Base-by-base conservation (phyloP, 345 rosid genomes). In the Euphorbia peplus region DNA sequence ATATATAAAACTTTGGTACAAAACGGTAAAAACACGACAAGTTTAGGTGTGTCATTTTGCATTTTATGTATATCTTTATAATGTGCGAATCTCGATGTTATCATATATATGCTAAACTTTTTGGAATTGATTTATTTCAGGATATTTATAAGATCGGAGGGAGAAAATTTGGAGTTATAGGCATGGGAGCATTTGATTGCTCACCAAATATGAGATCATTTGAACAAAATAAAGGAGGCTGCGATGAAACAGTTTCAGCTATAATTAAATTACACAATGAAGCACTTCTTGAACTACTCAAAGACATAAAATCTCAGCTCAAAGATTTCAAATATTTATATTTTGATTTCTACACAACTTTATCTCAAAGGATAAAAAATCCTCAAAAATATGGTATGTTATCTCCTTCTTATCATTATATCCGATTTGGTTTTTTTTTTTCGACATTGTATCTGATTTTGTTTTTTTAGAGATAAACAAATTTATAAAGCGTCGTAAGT, bases 121-220 rank as follows among this genome's bases (percentile, higher is more conserved):
- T n/a, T n/a, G n/a, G n/a, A n/a, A n/a, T n/a, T n/a, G n/a, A 61
- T 18, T 68, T 51, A 8, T 54, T 56, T 59, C 70, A 83, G 89
- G 83, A 77, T 64, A 79, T 83, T 58, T 66, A 79, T 41, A 65
- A 65, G 57, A 19, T 30, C 29, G 87, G 87, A 59, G 85, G 87
- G 68, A 81, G 83, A 58, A 79, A 78, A 59, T 83, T 85, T 58
- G 87, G 82, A 61, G 63, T 85, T 41, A 26, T 75, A 28, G 67
- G 67, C 13, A 4, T 77, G 28, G 73, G 59, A 30, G 54, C 67
- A 1, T 57, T 71, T 24, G 87, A 81, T 21, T 77, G 79, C 30
- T 3, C 32, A 12, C 89, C 87, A 28, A 0, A 5, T 0, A 4
- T 66, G n/a, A 48, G 61, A 64, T 65, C 67, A 19, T 0, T 28